Evolutionary conservation across 805 yeast species (phyloP).

Genomic region (Wickerhamiella hasegawae): DNA sequence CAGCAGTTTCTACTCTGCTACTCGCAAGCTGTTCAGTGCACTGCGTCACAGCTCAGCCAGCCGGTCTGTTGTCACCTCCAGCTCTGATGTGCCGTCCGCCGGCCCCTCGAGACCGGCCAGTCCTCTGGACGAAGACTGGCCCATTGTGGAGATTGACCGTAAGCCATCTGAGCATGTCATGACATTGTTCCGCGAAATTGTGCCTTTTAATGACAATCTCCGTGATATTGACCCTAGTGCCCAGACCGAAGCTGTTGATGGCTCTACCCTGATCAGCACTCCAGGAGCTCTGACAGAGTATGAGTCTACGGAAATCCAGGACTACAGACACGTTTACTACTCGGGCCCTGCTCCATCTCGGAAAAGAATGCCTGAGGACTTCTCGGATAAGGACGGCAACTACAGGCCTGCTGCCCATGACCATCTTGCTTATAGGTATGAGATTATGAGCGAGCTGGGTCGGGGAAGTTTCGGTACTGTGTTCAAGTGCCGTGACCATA

Average conservation of each 20-base stretch:
- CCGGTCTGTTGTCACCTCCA: not conserved
- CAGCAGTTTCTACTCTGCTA: not conserved
- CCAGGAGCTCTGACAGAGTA: constrained; percentile 30
- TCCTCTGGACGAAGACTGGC: constrained; percentile 3
- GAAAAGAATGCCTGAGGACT: constrained; percentile 13
- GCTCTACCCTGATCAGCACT: constrained; percentile 10
- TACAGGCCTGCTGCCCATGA: constrained; percentile 41
- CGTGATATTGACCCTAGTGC: not conserved
- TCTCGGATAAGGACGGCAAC: constrained; percentile 40
- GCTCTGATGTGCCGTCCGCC: not conserved
- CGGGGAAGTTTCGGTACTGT: constrained; percentile 75
- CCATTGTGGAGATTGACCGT: constrained; percentile 6
- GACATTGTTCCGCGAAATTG: not conserved
- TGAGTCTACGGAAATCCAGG: constrained; percentile 44
- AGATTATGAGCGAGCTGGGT: constrained; percentile 44
- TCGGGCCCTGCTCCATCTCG: constrained; percentile 26
- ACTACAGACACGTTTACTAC: constrained; percentile 34
- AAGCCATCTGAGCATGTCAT: constrained; percentile 2
- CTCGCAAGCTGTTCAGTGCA: not conserved
- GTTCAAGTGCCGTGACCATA: constrained; percentile 51
- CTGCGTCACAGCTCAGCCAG: not conserved
- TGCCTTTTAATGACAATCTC: constrained; percentile 3
- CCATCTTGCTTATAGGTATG: constrained; percentile 62
- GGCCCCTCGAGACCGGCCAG: not conserved
- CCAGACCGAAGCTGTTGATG: not conserved